Evolutionary conservation across 163 green algal genomes (phyloP).

Genomic region (Volvox carteri): DNA sequence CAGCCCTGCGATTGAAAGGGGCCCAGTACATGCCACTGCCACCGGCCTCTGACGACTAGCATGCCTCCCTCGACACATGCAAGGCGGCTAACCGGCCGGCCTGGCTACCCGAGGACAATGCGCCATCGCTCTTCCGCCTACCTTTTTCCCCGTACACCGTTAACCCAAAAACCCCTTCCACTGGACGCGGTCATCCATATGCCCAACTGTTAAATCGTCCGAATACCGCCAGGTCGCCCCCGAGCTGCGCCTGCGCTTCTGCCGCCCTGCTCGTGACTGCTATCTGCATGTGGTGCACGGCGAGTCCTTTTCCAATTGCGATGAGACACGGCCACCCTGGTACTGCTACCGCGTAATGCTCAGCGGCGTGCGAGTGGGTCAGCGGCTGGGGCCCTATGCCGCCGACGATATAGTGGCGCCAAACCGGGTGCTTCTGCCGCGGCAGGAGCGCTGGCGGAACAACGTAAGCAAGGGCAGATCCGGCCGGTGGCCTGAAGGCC

Average conservation of each 20-base stretch:
- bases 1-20: too few relatives aligned
- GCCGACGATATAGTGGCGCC: constrained; percentile 38
- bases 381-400: constrained; percentile 16
- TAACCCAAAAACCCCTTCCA: too few relatives aligned
- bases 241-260: not conserved
- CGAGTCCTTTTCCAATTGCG: constrained; percentile 7
- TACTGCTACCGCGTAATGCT: constrained; percentile 37
- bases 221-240: constrained; percentile 20
- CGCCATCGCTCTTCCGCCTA: too few relatives aligned
- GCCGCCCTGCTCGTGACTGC: not conserved
- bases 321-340: not conserved
- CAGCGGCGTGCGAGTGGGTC: not conserved
- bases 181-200: too few relatives aligned
- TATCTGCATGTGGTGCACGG: constrained; percentile 6
- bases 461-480: constrained; percentile 9
- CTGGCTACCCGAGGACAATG: too few relatives aligned
- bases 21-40: too few relatives aligned
- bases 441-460: constrained; percentile 37
- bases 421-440: constrained; percentile 27
- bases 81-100: too few relatives aligned
- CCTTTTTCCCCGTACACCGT: too few relatives aligned
- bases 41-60: too few relatives aligned
- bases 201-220: too few relatives aligned
- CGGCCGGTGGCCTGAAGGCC: too few relatives aligned
- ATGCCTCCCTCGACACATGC: too few relatives aligned